phyloP scores from a whole-genome alignment of 2,329 filamentous ascomycete genomes.

The Trichophaea hybrida region DNA sequence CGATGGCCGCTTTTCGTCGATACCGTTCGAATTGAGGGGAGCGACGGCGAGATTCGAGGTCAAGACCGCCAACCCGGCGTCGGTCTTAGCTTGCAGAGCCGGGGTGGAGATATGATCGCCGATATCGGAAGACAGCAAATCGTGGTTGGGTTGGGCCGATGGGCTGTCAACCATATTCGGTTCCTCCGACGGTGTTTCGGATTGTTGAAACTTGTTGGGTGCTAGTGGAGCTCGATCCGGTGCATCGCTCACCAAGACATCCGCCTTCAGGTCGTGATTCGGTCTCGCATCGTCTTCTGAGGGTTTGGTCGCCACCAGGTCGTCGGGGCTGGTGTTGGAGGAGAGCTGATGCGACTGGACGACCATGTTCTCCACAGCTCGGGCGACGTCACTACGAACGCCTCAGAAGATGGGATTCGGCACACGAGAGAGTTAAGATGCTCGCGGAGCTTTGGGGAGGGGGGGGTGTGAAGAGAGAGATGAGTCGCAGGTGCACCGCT shows the following conservation, averaged over 20 bases:
- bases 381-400: not conserved
- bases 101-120: not conserved
- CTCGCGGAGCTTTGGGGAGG: too few relatives aligned
- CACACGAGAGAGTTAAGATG: too few relatives aligned
- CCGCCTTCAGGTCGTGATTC: not conserved
- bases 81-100: not conserved
- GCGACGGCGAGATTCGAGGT: conserved; percentile 1
- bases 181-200: not conserved
- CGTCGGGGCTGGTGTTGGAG: not conserved
- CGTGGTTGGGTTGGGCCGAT: not conserved
- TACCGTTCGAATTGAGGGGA: not conserved
- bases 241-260: not conserved
- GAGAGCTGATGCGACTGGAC: not conserved
- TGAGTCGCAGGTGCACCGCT: too few relatives aligned
- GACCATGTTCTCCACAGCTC: not conserved
- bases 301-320: not conserved
- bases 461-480: too few relatives aligned
- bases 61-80: not conserved
- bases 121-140: not conserved
- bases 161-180: too few relatives aligned
- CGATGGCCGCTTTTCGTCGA: not conserved
- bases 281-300: not conserved
- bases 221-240: not conserved
- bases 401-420: too few relatives aligned
- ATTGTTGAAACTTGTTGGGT: not conserved